Evolutionary conservation across 345 rosid species (phyloP).

Genomic region (Toxicodendron radicans): DNA sequence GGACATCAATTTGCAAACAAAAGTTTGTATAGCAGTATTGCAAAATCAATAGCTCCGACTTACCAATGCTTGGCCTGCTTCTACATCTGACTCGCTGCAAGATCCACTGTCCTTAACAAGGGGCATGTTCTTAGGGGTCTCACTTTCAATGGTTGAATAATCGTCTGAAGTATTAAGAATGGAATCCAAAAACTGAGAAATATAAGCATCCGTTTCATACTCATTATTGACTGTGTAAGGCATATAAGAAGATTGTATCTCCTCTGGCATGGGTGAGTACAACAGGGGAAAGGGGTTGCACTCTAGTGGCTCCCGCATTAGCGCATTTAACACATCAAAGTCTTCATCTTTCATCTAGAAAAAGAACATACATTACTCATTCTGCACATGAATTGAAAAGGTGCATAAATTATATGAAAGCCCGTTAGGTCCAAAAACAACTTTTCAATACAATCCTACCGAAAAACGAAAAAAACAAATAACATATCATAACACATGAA

Average conservation of each 20-base stretch:
- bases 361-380: not conserved
- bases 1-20: no score
- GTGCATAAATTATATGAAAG: no score
- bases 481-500: no score
- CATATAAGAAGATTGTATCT: conserved; percentile 35
- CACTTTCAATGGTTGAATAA: conserved; percentile 21
- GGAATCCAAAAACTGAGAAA: conserved; percentile 40
- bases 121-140: conserved; percentile 2
- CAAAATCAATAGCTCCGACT: conserved; percentile 17
- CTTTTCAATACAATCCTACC: no score
- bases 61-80: conserved; percentile 23
- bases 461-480: no score
- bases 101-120: conserved; percentile 19
- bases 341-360: conserved; percentile 28
- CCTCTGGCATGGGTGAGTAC: conserved; percentile 40
- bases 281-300: conserved; percentile 43
- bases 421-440: no score
- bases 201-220: no score
- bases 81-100: conserved; percentile 18
- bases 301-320: conserved; percentile 31
- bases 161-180: conserved; percentile 40
- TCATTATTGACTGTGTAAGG: conserved; percentile 23
- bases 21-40: no score
- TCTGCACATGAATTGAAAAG: not conserved
- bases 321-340: conserved; percentile 17